These are phyloP conservation scores for Polysphondylium violaceum DNA, from an alignment of 78 protist genomes.

Conservation along the genomic window DNA sequence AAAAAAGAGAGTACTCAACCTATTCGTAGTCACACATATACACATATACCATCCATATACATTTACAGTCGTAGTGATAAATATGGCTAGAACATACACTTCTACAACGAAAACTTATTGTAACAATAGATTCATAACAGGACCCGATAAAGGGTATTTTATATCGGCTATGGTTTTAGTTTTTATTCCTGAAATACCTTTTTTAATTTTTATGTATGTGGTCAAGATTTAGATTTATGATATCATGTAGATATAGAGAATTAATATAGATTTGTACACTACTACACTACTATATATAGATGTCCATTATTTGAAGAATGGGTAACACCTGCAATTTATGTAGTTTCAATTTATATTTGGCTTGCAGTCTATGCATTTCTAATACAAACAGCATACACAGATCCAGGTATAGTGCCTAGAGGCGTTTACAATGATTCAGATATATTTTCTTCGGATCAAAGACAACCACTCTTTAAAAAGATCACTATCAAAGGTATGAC, in stretches of 20 bases:
- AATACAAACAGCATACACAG: constrained; percentile 60
- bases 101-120: constrained; percentile 29
- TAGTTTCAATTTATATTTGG: constrained; percentile 66
- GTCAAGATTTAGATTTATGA: no score
- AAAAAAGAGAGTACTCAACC: no score
- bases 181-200: constrained; percentile 77
- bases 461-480: constrained; percentile 56
- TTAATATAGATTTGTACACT: background rate
- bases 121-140: constrained; percentile 62
- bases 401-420: constrained; percentile 78
- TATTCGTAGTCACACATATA: background rate
- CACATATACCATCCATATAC: background rate
- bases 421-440: constrained; percentile 56
- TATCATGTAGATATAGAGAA: background rate
- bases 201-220: constrained; percentile 66
- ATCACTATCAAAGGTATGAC: constrained; percentile 9
- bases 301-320: constrained; percentile 78
- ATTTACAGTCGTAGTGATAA: background rate
- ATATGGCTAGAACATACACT: constrained; percentile 30
- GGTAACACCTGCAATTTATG: constrained; percentile 51
- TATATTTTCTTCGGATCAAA: constrained; percentile 62
- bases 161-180: constrained; percentile 29
- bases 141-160: constrained; percentile 72
- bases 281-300: background rate
- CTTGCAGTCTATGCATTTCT: constrained; percentile 21